These are phyloP conservation scores for Dendrobium officinale DNA, from an alignment of 106 monocot species.

Conservation along the genomic window DNA sequence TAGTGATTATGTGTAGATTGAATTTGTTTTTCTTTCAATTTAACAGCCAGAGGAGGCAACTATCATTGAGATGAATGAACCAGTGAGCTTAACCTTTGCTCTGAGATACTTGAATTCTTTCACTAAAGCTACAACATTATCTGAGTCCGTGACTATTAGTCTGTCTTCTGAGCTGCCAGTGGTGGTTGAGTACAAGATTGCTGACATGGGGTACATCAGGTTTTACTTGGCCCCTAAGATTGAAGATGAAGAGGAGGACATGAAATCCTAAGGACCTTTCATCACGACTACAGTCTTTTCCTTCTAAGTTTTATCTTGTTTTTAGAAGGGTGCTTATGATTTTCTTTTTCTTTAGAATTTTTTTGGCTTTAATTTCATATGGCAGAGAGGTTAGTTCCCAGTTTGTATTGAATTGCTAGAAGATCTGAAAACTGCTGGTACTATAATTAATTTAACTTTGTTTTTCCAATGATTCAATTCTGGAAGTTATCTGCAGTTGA, in stretches of 20 bases:
- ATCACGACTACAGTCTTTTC: too few relatives aligned
- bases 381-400: too few relatives aligned
- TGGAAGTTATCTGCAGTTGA: too few relatives aligned
- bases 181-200: conserved; percentile 62
- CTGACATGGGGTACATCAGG: conserved; percentile 61
- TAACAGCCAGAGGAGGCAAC: conserved; percentile 45
- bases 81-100: conserved; percentile 52
- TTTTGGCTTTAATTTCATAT: not conserved
- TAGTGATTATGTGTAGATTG: too few relatives aligned
- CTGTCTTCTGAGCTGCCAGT: conserved; percentile 55
- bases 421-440: too few relatives aligned
- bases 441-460: too few relatives aligned
- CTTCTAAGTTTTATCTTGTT: too few relatives aligned
- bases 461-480: too few relatives aligned
- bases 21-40: not conserved
- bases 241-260: conserved; percentile 40
- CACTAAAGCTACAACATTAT: conserved; percentile 45
- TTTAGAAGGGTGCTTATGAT: not conserved
- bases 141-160: conserved; percentile 42
- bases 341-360: not conserved
- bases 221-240: conserved; percentile 58
- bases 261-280: too few relatives aligned
- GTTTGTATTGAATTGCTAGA: too few relatives aligned
- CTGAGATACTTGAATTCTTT: conserved; percentile 60
- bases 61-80: conserved; percentile 44